Conservation (phyloP, 192 early-diverging fungal species). For the Spizellomyces sp. region DNA sequence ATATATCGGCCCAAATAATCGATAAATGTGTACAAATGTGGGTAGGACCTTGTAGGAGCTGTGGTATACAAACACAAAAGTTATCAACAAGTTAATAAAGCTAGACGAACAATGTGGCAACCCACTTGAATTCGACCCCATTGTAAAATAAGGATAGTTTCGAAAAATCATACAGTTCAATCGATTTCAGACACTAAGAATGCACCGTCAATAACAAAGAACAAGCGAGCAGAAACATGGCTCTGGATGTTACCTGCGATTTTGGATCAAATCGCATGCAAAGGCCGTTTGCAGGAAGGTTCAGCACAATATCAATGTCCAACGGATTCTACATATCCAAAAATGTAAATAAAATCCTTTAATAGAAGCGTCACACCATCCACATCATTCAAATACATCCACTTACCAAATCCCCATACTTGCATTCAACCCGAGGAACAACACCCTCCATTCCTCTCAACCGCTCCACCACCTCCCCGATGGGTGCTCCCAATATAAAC, state of each 20-base stretch:
- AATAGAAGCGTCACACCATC: background rate
- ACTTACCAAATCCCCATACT: slow-evolving; percentile 63
- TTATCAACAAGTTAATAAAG: background rate
- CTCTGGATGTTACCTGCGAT: slow-evolving; percentile 34
- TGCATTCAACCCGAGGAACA: slow-evolving; percentile 63
- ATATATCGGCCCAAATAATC: slow-evolving; percentile 63
- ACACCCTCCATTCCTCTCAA: slow-evolving; percentile 51
- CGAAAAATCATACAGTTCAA: slow-evolving; percentile 66
- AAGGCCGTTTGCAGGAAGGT: slow-evolving; percentile 44
- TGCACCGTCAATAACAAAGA: background rate
- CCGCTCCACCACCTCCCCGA: slow-evolving; percentile 62
- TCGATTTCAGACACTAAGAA: slow-evolving; percentile 55
- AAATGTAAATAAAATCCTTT: too few species aligned
- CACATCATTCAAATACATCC: background rate
- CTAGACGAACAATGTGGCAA: background rate
- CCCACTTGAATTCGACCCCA: slow-evolving; percentile 59
- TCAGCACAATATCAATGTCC: slow-evolving; percentile 20
- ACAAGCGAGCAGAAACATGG: background rate
- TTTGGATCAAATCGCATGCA: slow-evolving; percentile 60
- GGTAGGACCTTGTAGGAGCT: slow-evolving; percentile 65
- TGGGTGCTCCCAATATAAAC: slow-evolving; percentile 50
- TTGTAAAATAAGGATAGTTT: slow-evolving; percentile 58
- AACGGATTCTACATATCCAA: slow-evolving; percentile 6
- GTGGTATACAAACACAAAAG: background rate
- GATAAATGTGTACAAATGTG: slow-evolving; percentile 69